A percentile compares a stretch with the other conserved stretches of the same genome.
Evolutionary conservation across 345 rosid species (phyloP).

Genomic region (Linum trigynum): DNA sequence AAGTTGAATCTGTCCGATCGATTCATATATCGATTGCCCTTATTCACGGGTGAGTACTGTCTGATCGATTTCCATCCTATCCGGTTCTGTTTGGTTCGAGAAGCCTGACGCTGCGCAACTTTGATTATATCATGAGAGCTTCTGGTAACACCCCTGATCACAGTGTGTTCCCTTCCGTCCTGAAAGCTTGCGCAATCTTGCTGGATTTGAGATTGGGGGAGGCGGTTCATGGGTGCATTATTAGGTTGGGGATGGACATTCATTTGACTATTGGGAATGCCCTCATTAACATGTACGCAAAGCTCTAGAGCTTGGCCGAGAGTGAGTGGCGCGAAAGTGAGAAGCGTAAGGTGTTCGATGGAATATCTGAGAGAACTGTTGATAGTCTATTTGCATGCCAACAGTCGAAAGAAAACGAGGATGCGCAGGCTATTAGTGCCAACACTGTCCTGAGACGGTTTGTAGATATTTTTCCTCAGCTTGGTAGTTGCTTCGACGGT

Average conservation of each 20-base stretch:
- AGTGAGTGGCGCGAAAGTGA: not conserved
- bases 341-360: constrained; percentile 27
- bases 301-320: constrained; percentile 25
- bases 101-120: no score
- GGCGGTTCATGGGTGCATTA: constrained; percentile 59
- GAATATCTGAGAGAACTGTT: constrained; percentile 28
- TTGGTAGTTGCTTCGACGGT: not conserved
- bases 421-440: not conserved
- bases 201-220: constrained; percentile 53
- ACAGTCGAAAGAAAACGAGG: not conserved
- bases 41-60: no score
- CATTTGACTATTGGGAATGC: constrained; percentile 76
- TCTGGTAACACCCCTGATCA: constrained; percentile 51
- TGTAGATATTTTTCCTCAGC: not conserved
- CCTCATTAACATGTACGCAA: constrained; percentile 77
- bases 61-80: no score
- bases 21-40: no score
- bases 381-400: not conserved
- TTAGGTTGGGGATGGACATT: constrained; percentile 51
- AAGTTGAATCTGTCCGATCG: no score
- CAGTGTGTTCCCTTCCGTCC: constrained; percentile 60
- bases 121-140: constrained; percentile 22
- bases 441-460: constrained; percentile 1
- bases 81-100: no score
- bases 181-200: constrained; percentile 52